These are phyloP conservation scores for Syncephalastrum monosporum DNA, from an alignment of 371 early-diverging fungal species.

Conservation along the genomic window DNA sequence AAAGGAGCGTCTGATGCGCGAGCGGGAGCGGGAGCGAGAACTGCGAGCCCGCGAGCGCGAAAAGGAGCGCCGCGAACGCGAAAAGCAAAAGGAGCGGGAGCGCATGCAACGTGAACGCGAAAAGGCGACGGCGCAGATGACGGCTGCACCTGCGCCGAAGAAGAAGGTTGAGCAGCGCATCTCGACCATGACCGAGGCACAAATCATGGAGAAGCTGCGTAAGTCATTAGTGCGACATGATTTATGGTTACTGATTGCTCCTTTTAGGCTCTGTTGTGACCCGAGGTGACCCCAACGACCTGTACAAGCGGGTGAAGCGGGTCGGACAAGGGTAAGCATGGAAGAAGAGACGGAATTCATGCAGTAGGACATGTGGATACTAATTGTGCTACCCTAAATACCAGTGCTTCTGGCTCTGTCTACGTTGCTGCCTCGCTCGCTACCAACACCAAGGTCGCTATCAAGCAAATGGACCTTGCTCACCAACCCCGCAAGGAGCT, in stretches of 20 bases:
- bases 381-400: conserved; percentile 32
- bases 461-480: conserved; percentile 96
- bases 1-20: conserved; percentile 26
- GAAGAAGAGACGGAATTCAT: conserved; percentile 5
- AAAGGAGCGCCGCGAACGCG: conserved; percentile 25
- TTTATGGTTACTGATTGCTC: background rate
- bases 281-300: conserved; percentile 78
- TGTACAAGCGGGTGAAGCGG: conserved; percentile 89
- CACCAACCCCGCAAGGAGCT: conserved; percentile 92
- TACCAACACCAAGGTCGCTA: conserved; percentile 77
- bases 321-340: conserved; percentile 90
- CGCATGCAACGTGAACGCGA: conserved; percentile 25
- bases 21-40: conserved; percentile 12
- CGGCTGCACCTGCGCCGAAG: conserved; percentile 12
- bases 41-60: conserved; percentile 13
- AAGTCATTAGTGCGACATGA: conserved; percentile 15
- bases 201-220: conserved; percentile 89
- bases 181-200: conserved; percentile 85
- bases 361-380: conserved; percentile 3
- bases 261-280: conserved; percentile 67
- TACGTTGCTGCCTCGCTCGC: conserved; percentile 57
- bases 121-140: conserved; percentile 36
- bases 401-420: conserved; percentile 95
- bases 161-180: conserved; percentile 71
- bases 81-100: conserved; percentile 23